phyloP scores from a whole-genome alignment of 768 basidiomycete species.

The Strobilomyces echinocephalus region DNA sequence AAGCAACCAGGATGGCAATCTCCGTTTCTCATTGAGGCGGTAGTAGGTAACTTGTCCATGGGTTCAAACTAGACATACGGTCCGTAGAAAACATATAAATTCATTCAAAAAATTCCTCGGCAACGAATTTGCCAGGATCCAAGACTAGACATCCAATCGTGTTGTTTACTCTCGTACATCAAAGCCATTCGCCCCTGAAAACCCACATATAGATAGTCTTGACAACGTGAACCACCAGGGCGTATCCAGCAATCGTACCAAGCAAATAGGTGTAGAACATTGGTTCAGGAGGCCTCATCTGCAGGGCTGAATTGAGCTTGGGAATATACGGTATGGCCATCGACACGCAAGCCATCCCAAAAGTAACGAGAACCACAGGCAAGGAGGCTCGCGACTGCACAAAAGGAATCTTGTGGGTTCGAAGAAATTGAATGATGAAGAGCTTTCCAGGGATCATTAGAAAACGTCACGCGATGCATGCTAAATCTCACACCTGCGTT shows the following conservation, averaged over 20 bases:
- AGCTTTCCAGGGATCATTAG: conserved; percentile 18
- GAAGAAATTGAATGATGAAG: conserved; percentile 31
- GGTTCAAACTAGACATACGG: no score
- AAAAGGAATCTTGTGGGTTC: conserved; percentile 29
- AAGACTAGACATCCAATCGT: not conserved
- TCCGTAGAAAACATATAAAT: not conserved
- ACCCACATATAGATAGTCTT: conserved; percentile 25
- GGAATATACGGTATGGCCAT: conserved; percentile 33
- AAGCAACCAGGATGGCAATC: no score
- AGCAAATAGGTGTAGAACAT: conserved; percentile 27
- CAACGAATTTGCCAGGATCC: not conserved
- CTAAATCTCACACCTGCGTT: conserved; percentile 28
- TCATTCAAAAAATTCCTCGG: not conserved
- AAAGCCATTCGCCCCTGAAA: conserved; percentile 32
- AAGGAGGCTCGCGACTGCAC: conserved; percentile 30
- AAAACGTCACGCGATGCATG: not conserved
- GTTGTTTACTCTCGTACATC: not conserved
- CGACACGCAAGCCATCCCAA: conserved; percentile 28
- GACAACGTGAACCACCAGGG: conserved; percentile 24
- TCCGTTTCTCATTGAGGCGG: no score
- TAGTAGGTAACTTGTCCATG: no score
- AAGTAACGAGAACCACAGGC: conserved; percentile 26
- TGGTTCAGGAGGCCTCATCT: conserved; percentile 25
- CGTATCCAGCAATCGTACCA: conserved; percentile 20
- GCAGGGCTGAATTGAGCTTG: conserved; percentile 27